Base-by-base conservation (phyloP, 2,329 filamentous ascomycete species). In the Canariomyces notabilis region DNA sequence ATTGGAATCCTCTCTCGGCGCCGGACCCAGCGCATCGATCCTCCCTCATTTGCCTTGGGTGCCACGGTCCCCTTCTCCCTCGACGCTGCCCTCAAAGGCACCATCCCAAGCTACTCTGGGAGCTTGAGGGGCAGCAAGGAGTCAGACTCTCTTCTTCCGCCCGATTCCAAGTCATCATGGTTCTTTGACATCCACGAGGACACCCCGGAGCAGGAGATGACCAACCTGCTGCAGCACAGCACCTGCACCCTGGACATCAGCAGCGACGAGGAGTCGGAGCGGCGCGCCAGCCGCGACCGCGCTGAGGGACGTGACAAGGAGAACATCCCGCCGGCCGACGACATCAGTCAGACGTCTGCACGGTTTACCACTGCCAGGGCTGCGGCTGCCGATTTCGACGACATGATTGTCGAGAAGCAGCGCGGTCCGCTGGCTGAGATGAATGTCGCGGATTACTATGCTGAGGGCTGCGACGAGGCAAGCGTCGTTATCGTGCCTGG, bases 131-230 rank as follows among this genome's bases (percentile, higher is more conserved):
- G 40, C 19, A 29, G 31, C 39, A 46, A 22, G 38, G 33, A 21
- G 22, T 33, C 41, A 8, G n/a, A 37, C 6, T 33, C 77, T 29
- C 53, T 67, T 34, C 70, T 72, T 49, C 26, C 41, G 2, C 61
- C 72, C 18, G 72, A 76, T 43, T 64, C 75, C 57, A 79, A 85
- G 61, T 75, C 80, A 26, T 76, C 76, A 48, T 96, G 89, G 90
- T 85, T 85, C 71, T 97, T 98, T 62, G 86, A 91, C 49, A 97
- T 98, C 60, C 84, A 96, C 63, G 88, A 95, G 63, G 91, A 98
- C 65, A 89, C 87, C 0, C 80, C 85, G 6, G 87, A 95, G 63
- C 87, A 96, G 62, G 85, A 95, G 62, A 87, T 93, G 67, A 88
- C 89, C 58, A 96, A 95, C 60, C 72, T 95, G 32, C 87, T 97